These are phyloP conservation scores for Globisporangium parvum DNA, from an alignment of 352 stramenopile genomes.

Conservation along the genomic window DNA sequence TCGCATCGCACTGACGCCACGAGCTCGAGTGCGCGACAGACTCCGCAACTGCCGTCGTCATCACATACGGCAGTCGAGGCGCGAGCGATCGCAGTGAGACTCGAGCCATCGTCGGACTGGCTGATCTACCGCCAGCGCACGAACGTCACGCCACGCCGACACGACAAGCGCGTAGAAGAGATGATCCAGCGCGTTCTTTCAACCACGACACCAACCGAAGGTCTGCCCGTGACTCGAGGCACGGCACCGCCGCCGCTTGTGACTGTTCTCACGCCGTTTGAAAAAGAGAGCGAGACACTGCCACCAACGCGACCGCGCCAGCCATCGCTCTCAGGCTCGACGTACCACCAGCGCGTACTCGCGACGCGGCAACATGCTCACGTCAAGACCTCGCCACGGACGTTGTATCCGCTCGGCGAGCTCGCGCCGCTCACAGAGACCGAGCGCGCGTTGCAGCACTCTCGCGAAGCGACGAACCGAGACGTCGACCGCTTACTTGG, in stretches of 20 bases:
- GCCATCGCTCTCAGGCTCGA: conserved; percentile 27
- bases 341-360: conserved; percentile 33
- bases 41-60: not conserved
- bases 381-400: not conserved
- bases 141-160: conserved; percentile 32
- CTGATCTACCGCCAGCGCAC: conserved; percentile 47
- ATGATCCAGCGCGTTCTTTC: conserved; percentile 26
- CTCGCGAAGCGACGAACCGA: conserved; percentile 32
- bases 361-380: conserved; percentile 12
- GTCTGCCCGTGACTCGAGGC: not conserved
- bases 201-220: conserved; percentile 4
- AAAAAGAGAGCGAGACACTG: conserved; percentile 5
- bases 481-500: conserved; percentile 36
- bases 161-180: conserved; percentile 37
- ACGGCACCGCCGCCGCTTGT: not conserved
- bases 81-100: conserved; percentile 13
- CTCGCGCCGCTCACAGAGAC: conserved; percentile 20
- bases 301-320: conserved; percentile 18
- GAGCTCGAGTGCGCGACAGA: not conserved
- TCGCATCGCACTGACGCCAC: not conserved
- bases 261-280: not conserved
- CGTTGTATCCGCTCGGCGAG: conserved; percentile 11
- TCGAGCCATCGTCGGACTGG: conserved; percentile 45
- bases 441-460: conserved; percentile 22
- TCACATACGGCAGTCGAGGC: conserved; percentile 14